These are phyloP conservation scores for Diversispora eburnea DNA, from an alignment of 192 early-diverging fungal genomes.

Conservation along the genomic window DNA sequence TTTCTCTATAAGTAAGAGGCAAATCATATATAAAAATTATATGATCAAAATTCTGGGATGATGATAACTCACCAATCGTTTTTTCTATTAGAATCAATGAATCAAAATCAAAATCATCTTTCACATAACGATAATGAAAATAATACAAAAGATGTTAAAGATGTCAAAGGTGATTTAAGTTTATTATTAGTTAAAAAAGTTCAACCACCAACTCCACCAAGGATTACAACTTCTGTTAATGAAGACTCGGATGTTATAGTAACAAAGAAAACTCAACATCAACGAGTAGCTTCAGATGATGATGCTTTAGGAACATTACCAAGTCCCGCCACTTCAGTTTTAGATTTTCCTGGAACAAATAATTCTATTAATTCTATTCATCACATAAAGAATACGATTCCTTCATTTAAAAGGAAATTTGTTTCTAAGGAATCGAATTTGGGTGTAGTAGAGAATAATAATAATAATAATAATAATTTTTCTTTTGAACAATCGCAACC, in stretches of 20 bases:
- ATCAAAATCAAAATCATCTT: no score
- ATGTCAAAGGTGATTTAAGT: no score
- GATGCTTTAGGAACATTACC: conserved; percentile 11
- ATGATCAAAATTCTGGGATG: no score
- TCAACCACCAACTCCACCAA: neutral
- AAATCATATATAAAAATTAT: no score
- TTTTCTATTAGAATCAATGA: no score
- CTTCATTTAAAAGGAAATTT: neutral
- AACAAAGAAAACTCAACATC: conserved; percentile 12
- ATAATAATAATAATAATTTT: neutral
- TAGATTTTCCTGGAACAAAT: conserved; percentile 9
- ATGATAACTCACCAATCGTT: no score
- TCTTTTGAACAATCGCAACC: no score
- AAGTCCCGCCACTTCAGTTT: conserved; percentile 24
- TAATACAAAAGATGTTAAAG: no score
- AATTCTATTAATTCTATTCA: neutral
- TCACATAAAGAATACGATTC: neutral
- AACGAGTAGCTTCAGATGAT: conserved; percentile 9
- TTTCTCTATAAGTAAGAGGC: no score
- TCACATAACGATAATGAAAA: no score
- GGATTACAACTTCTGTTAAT: neutral
- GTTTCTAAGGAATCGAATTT: neutral
- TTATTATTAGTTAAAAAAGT: neutral
- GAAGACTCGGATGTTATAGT: neutral
- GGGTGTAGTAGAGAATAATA: neutral